Evolutionary conservation across 164 flowering plant species (phyloP).

Genomic region (Macadamia integrifolia): DNA sequence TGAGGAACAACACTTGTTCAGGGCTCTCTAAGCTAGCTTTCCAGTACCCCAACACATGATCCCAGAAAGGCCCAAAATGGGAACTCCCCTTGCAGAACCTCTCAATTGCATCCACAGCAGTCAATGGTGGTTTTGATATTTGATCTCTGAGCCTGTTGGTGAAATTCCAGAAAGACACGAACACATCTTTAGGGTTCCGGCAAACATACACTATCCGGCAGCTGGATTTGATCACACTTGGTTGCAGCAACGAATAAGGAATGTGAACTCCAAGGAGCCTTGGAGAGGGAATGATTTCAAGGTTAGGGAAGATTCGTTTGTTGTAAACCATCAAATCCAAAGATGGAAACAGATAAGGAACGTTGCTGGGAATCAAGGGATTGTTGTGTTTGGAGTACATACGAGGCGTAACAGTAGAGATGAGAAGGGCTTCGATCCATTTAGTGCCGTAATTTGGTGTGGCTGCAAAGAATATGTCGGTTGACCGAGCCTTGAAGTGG

Average conservation of each 20-base stretch:
- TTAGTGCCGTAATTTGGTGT: constrained; percentile 18
- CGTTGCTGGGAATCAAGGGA: neutral
- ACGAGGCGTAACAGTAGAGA: neutral
- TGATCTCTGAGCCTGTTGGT: neutral
- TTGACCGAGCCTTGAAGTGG: constrained; percentile 10
- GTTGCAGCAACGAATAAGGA: neutral
- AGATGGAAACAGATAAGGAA: neutral
- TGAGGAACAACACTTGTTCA: constrained; percentile 1
- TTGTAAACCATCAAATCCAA: neutral
- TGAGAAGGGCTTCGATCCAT: constrained; percentile 4
- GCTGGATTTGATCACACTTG: neutral
- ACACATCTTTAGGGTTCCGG: constrained; percentile 10
- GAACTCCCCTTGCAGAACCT: neutral
- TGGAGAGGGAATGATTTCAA: neutral
- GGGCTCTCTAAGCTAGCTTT: constrained; percentile 1
- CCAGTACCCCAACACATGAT: no score
- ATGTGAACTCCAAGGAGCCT: constrained; percentile 7
- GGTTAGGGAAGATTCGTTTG: neutral
- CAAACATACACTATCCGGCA: constrained; percentile 2
- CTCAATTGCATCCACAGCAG: constrained; percentile 8
- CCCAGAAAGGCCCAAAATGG: neutral
- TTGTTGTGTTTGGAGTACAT: neutral
- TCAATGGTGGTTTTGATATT: neutral
- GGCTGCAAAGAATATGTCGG: constrained; percentile 11
- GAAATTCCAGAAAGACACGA: constrained; percentile 11